Evolutionary conservation across 2,329 filamentous ascomycete genomes (phyloP).

Genomic region (Penicillium vulpinum): DNA sequence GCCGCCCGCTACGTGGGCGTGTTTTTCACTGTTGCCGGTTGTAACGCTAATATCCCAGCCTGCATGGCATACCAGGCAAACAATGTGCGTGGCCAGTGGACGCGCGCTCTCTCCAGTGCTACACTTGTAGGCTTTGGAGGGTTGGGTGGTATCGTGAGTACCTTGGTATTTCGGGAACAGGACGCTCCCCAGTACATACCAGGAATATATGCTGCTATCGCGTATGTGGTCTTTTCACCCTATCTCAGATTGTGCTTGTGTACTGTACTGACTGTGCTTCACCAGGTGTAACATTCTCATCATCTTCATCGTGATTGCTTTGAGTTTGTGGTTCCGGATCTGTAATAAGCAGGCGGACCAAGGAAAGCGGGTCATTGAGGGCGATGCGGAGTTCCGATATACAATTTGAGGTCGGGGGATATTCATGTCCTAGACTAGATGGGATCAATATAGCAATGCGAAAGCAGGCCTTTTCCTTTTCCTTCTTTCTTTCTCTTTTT

Average conservation of each 20-base stretch:
- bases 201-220: slow-evolving; percentile 36
- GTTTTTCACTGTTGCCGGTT: slow-evolving; percentile 73
- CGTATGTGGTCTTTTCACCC: slow-evolving; percentile 23
- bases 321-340: slow-evolving; percentile 36
- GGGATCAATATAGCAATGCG: neutral
- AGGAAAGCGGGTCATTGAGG: slow-evolving; percentile 39
- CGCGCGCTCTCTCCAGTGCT: slow-evolving; percentile 75
- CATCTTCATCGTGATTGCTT: slow-evolving; percentile 27
- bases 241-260: neutral
- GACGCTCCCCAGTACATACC: slow-evolving; percentile 39
- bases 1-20: slow-evolving; percentile 70
- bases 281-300: slow-evolving; percentile 37
- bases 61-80: slow-evolving; percentile 80
- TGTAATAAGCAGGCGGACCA: slow-evolving; percentile 38
- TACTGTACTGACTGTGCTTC: slow-evolving; percentile 9
- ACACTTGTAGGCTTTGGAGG: slow-evolving; percentile 75
- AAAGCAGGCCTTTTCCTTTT: neutral
- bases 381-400: slow-evolving; percentile 40
- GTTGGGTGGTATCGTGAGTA: slow-evolving; percentile 74
- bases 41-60: slow-evolving; percentile 74
- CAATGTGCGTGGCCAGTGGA: slow-evolving; percentile 87
- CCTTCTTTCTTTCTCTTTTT: no score
- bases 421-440: neutral
- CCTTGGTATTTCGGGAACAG: slow-evolving; percentile 64
- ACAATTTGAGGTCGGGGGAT: slow-evolving; percentile 24